Percentiles rank a stretch among this genome's conserved stretches.
phyloP scores from a whole-genome alignment of 805 yeast species.

The Saturnispora serradocipensis region DNA sequence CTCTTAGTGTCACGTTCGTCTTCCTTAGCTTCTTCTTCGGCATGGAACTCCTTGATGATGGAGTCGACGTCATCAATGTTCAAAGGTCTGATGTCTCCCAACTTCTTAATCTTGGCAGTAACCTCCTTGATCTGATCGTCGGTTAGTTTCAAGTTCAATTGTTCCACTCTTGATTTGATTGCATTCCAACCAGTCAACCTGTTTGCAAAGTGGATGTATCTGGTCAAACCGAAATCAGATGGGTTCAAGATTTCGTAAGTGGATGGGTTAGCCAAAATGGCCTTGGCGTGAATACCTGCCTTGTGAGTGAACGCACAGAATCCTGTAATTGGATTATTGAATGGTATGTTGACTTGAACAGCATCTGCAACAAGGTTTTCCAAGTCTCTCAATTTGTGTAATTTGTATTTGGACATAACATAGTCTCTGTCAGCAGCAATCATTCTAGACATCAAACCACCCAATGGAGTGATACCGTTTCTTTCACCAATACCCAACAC shows the following conservation, averaged over 20 bases:
- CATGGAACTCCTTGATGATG: conserved; percentile 88
- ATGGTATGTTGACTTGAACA: conserved; percentile 93
- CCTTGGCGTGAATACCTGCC: conserved; percentile 99
- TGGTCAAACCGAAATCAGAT: conserved; percentile 86
- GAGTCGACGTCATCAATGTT: conserved; percentile 97
- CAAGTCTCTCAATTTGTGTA: conserved; percentile 90
- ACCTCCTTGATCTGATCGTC: conserved; percentile 95
- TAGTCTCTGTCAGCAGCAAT: conserved; percentile 97
- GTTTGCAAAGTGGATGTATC: conserved; percentile 97
- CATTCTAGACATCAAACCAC: conserved; percentile 99
- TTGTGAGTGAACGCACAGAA: conserved; percentile 99
- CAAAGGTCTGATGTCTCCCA: conserved; percentile 91
- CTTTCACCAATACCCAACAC: conserved; percentile 98
- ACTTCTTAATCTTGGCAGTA: conserved; percentile 81
- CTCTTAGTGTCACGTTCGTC: conserved; percentile 27
- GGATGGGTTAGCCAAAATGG: conserved; percentile 95
- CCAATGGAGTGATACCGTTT: conserved; percentile 95
- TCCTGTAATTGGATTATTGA: conserved; percentile 97
- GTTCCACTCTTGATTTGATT: conserved; percentile 95
- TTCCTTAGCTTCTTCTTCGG: conserved; percentile 29
- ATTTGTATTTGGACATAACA: conserved; percentile 86
- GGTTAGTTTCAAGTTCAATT: conserved; percentile 77
- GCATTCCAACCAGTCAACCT: conserved; percentile 99
- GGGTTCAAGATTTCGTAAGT: conserved; percentile 97
- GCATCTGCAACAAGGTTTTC: conserved; percentile 96